These are phyloP conservation scores for Onygenales sp. DNA, from an alignment of 2,329 filamentous ascomycete species.

Conservation along the genomic window DNA sequence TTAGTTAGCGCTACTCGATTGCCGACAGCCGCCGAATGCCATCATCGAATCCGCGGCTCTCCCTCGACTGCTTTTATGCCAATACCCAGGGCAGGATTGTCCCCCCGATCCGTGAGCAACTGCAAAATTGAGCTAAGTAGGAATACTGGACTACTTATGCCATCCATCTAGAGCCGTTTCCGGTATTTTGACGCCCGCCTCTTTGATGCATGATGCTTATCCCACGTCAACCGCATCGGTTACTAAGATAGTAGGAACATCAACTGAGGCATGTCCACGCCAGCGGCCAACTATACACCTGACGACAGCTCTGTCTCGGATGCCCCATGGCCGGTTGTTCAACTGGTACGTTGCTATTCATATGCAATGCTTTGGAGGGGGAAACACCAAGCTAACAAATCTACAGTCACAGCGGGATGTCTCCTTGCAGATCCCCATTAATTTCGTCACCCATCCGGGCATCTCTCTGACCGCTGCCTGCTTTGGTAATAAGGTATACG, in stretches of 20 bases:
- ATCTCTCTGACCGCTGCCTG: slow-evolving; percentile 51
- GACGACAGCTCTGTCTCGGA: slow-evolving; percentile 24
- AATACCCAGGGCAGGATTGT: too few relatives aligned
- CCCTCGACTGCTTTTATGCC: too few relatives aligned
- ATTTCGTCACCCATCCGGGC: slow-evolving; percentile 50
- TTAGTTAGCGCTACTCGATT: not conserved
- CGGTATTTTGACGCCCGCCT: too few relatives aligned
- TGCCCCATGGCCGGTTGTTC: slow-evolving; percentile 29
- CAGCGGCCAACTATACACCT: slow-evolving; percentile 29
- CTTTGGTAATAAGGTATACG: slow-evolving; percentile 46
- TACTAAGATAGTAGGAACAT: not conserved
- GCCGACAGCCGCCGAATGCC: not conserved
- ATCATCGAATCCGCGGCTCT: not conserved
- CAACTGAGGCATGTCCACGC: slow-evolving; percentile 24
- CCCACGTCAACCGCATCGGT: not conserved
- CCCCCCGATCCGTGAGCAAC: too few relatives aligned
- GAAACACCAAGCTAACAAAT: slow-evolving; percentile 7
- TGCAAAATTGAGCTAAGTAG: too few relatives aligned
- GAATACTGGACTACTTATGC: too few relatives aligned
- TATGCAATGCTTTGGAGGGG: not conserved
- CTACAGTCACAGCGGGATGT: slow-evolving; percentile 53
- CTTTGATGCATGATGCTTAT: not conserved
- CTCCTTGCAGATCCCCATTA: slow-evolving; percentile 50
- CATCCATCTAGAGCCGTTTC: too few relatives aligned
- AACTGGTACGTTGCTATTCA: slow-evolving; percentile 22